Evolutionary conservation across 805 yeast genomes (phyloP), one percentile per base, ranked within the genome.

Genomic region (Wickerhamiella australiensis): DNA sequence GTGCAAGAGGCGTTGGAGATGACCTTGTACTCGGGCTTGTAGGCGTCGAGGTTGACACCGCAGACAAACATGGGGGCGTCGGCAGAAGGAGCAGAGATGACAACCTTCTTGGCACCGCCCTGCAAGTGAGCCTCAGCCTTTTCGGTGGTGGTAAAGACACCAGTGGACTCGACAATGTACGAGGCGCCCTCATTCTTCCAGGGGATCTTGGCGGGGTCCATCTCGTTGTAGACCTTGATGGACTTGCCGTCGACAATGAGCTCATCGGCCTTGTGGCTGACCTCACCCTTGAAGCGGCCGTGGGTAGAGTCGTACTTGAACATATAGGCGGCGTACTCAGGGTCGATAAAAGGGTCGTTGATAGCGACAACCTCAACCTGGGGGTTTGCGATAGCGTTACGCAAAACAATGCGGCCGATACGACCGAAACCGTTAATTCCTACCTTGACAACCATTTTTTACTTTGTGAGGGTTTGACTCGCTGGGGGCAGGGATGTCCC

Each of bases 391-490:
- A 85, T 71, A 56, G 94, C 94, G 66, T 83, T 76, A 75, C 95
- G 81, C 62, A 85, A 73, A 57, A 69, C 95, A 61, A 85, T 77
- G 73, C 95, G 85, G 59, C 95, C 95, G 65, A 85, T 85, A 73
- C 95, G 81, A 64, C 95, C 95, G 82, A 85, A 85, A 63, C 95
- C 95, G 79, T 85, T 85, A 68, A 85, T 85, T 73, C 94, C 95
- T 69, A 85, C 76, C 62, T 76, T 80, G 38, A 33, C 38, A 54
- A 63, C 66, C 68, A 64, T 65, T 56, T 38, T 49, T 13, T n/a
- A n/a, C n/a, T 12, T 8, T 20, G 26, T n/a, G 9, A 37, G 23
- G n/a, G 3, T 18, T 13, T 8, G 17, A 5, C 17, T 9, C 20
- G 21, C 7, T n/a, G n/a, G n/a, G n/a, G n/a, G n/a, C n/a, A n/a